A percentile compares a stretch with the other conserved stretches of the same genome.
Evolutionary conservation across 805 yeast species (phyloP).

Genomic region (Candida ulmi): DNA sequence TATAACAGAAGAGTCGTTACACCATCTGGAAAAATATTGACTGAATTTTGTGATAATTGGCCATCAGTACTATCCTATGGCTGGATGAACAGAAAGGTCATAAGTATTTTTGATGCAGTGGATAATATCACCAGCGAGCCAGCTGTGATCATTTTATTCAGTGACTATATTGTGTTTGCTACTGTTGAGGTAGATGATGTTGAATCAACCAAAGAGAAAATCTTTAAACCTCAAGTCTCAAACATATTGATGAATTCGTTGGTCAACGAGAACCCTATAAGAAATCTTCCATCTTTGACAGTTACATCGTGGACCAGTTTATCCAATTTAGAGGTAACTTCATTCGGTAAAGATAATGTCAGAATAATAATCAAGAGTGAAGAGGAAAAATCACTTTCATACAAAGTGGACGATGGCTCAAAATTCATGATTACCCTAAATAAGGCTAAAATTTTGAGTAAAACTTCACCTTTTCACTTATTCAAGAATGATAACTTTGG

Average conservation of each 20-base stretch:
- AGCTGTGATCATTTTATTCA: slow-evolving; percentile 69
- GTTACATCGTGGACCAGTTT: slow-evolving; percentile 68
- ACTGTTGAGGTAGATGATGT: slow-evolving; percentile 32
- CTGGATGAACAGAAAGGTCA: slow-evolving; percentile 82
- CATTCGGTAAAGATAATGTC: slow-evolving; percentile 26
- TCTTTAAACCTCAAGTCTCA: slow-evolving; percentile 51
- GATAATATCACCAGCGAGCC: slow-evolving; percentile 28
- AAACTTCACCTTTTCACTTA: slow-evolving; percentile 81
- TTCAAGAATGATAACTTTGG: slow-evolving; percentile 47
- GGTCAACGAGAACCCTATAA: slow-evolving; percentile 77
- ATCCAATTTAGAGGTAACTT: slow-evolving; percentile 45
- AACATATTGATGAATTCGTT: slow-evolving; percentile 88
- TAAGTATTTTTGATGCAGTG: slow-evolving; percentile 57
- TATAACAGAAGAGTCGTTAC: slow-evolving; percentile 72
- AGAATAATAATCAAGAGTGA: slow-evolving; percentile 26
- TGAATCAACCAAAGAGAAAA: slow-evolving; percentile 10
- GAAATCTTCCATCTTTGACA: slow-evolving; percentile 57
- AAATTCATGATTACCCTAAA: slow-evolving; percentile 52
- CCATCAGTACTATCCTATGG: slow-evolving; percentile 83
- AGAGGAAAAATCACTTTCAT: slow-evolving; percentile 14
- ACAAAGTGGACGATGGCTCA: slow-evolving; percentile 21
- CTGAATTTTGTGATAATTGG: slow-evolving; percentile 84
- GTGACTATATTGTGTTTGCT: slow-evolving; percentile 70
- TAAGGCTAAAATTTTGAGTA: slow-evolving; percentile 68
- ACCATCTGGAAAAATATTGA: slow-evolving; percentile 82